Evolutionary conservation across 257 asterid species (phyloP).

Genomic region (Solanum tarapatanum): DNA sequence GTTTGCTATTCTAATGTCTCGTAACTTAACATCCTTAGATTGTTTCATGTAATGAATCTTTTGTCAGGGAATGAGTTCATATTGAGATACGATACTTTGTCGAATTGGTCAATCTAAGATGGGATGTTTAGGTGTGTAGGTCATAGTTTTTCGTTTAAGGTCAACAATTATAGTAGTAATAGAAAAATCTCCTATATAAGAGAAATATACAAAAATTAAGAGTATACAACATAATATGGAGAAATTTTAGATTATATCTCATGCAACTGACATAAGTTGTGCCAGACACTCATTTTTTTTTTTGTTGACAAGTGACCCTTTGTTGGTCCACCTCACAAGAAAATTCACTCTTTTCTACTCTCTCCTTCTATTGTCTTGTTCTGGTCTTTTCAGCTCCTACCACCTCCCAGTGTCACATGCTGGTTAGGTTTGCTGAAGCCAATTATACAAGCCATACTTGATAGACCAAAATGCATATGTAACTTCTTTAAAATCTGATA

Average conservation of each 20-base stretch:
- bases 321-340: neutral
- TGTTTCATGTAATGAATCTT: neutral
- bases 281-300: neutral
- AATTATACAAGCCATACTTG: neutral
- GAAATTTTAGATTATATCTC: neutral
- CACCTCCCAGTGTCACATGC: neutral
- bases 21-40: neutral
- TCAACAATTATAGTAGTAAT: neutral
- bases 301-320: neutral
- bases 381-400: neutral
- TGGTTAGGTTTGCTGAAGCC: neutral
- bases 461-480: neutral
- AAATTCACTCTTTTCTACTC: neutral
- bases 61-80: neutral
- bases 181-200: neutral
- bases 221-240: neutral
- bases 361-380: neutral
- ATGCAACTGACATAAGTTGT: neutral
- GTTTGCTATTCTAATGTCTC: conserved; percentile 21
- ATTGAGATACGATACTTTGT: neutral
- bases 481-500: neutral
- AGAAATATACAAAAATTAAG: neutral
- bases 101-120: neutral
- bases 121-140: neutral
- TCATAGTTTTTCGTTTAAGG: neutral